Evolutionary conservation across 345 rosid species (phyloP).

Genomic region (Lepidium aucheri): DNA sequence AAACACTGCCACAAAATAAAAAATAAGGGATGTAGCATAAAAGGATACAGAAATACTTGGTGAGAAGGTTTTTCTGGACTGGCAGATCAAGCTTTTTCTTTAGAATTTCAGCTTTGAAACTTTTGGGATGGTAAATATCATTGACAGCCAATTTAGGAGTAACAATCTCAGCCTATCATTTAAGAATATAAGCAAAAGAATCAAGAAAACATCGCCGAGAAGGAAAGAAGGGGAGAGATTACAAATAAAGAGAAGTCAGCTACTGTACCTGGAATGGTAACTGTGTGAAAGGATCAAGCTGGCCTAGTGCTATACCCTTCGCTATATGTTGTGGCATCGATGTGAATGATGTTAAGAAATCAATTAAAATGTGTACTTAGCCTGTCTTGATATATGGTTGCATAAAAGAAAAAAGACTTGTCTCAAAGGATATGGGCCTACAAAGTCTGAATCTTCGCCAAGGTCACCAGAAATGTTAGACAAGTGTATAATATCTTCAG

Average conservation of each 20-base stretch:
- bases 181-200: background rate
- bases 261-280: slow-evolving; percentile 61
- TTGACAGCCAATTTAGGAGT: slow-evolving; percentile 25
- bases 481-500: slow-evolving; percentile 54
- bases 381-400: background rate
- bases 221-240: background rate
- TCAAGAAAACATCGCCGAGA: background rate
- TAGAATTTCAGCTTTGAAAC: slow-evolving; percentile 39
- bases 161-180: slow-evolving; percentile 39
- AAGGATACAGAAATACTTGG: slow-evolving; percentile 95
- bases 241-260: background rate
- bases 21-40: slow-evolving; percentile 4
- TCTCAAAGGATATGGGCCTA: slow-evolving; percentile 94
- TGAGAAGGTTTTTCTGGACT: slow-evolving; percentile 86
- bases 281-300: slow-evolving; percentile 84
- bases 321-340: slow-evolving; percentile 61
- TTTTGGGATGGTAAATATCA: slow-evolving; percentile 27
- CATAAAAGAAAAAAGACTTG: background rate
- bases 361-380: background rate
- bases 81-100: slow-evolving; percentile 83
- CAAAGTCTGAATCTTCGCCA: slow-evolving; percentile 54
- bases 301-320: slow-evolving; percentile 78
- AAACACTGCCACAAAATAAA: background rate
- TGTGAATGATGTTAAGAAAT: slow-evolving; percentile 56
- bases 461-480: slow-evolving; percentile 33